Evolutionary conservation across 495 filamentous ascomycete species (phyloP).

Genomic region (Evansstolkia leycettana): DNA sequence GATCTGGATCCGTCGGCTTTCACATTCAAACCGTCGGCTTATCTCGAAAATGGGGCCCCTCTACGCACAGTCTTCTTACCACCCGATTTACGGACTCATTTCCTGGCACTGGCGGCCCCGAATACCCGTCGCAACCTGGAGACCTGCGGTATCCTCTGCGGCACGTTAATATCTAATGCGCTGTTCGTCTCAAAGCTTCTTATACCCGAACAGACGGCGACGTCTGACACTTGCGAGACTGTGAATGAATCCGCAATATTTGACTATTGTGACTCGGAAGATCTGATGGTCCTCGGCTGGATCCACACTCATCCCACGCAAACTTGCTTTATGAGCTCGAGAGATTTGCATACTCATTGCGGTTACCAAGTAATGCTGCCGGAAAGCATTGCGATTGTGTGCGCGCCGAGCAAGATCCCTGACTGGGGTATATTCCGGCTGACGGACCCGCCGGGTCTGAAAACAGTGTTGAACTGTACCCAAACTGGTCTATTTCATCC

Average conservation of each 20-base stretch:
- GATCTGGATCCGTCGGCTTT: conserved; percentile 40
- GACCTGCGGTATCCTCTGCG: conserved; percentile 89
- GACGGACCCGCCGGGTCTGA: conserved; percentile 82
- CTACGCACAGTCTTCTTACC: conserved; percentile 84
- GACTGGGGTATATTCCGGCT: conserved; percentile 89
- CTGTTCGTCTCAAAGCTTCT: conserved; percentile 79
- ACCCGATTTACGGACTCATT: conserved; percentile 52
- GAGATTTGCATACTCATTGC: conserved; percentile 84
- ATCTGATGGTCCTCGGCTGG: conserved; percentile 87
- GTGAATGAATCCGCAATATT: conserved; percentile 72
- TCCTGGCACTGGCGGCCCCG: conserved; percentile 54
- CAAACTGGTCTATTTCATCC: conserved; percentile 76
- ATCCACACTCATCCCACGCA: conserved; percentile 96
- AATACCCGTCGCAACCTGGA: conserved; percentile 79
- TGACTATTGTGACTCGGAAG: conserved; percentile 75
- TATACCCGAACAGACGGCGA: conserved; percentile 82
- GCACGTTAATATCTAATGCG: conserved; percentile 82
- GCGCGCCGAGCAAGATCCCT: conserved; percentile 69
- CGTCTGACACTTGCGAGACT: conserved; percentile 87
- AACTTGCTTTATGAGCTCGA: conserved; percentile 93
- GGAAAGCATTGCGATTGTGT: conserved; percentile 94
- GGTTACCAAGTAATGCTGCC: conserved; percentile 91
- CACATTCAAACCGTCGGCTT: conserved; percentile 76
- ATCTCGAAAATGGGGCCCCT: conserved; percentile 76
- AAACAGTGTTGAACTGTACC: conserved; percentile 62